Evolutionary conservation across 176 grass and related monocot species (phyloP).

Genomic region (Triticum timopheevii): DNA sequence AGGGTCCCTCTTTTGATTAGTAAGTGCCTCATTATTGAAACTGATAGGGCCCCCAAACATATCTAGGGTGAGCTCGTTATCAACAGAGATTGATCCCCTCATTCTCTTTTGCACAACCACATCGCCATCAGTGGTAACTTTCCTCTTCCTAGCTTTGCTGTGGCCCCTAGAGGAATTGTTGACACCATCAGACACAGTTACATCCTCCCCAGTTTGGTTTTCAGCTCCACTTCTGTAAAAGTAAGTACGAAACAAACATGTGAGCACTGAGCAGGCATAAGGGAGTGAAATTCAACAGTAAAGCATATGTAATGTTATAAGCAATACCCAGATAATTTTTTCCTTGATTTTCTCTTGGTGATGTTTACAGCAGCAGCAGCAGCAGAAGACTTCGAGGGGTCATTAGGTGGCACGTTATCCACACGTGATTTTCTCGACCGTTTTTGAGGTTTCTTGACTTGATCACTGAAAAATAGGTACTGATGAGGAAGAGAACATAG

Average conservation of each 20-base stretch:
- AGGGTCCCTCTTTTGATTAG: background rate
- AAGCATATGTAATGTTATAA: slow-evolving; percentile 4
- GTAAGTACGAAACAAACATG: slow-evolving; percentile 6
- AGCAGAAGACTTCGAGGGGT: background rate
- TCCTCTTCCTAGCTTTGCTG: slow-evolving; percentile 33
- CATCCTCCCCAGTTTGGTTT: slow-evolving; percentile 10
- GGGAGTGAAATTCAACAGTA: slow-evolving; percentile 14
- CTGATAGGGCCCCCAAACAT: background rate
- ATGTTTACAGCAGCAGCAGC: background rate
- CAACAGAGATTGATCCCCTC: slow-evolving; percentile 27
- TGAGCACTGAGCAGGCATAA: slow-evolving; percentile 35
- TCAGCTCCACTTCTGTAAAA: slow-evolving; percentile 22
- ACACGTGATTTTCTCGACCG: slow-evolving; percentile 11
- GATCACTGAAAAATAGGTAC: slow-evolving; percentile 14
- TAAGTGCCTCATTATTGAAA: background rate
- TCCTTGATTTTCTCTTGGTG: slow-evolving; percentile 8
- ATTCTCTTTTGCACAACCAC: slow-evolving; percentile 16
- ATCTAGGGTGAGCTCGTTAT: background rate
- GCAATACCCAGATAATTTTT: slow-evolving; percentile 19
- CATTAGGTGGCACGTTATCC: background rate
- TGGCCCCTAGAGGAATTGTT: slow-evolving; percentile 12
- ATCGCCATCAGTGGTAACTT: slow-evolving; percentile 27
- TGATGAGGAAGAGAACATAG: background rate
- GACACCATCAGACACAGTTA: slow-evolving; percentile 20
- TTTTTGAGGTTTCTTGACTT: slow-evolving; percentile 20